Conservation (phyloP, 2,329 filamentous ascomycete genomes). For the Beauveria pseudobassiana region DNA sequence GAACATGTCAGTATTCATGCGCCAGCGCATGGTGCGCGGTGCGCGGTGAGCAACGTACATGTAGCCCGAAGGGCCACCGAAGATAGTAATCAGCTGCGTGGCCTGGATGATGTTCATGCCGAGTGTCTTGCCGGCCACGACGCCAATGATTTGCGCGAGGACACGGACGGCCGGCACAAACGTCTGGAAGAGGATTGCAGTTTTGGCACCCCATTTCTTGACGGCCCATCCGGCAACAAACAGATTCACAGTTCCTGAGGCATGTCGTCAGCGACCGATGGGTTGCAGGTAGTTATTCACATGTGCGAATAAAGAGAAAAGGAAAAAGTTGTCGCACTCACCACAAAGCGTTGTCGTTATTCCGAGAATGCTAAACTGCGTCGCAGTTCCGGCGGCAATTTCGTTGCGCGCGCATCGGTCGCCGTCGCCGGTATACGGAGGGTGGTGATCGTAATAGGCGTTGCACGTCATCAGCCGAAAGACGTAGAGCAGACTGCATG, state of each 20-base stretch:
- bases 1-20: neutral
- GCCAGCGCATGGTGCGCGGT: neutral
- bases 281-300: neutral
- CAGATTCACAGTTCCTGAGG: constrained; percentile 47
- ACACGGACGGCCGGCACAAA: constrained; percentile 58
- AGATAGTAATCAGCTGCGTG: constrained; percentile 59
- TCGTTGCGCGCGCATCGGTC: constrained; percentile 53
- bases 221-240: constrained; percentile 61
- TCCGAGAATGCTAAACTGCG: constrained; percentile 56
- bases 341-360: constrained; percentile 63
- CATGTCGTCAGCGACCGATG: neutral
- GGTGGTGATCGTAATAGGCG: constrained; percentile 55
- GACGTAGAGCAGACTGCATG: constrained; percentile 46
- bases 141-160: constrained; percentile 55
- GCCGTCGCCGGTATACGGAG: constrained; percentile 36
- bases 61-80: constrained; percentile 63
- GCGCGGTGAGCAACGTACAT: constrained; percentile 30
- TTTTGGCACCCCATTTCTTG: constrained; percentile 57
- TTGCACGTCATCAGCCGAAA: constrained; percentile 69
- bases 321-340: constrained; percentile 10
- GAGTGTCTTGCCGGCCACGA: constrained; percentile 48
- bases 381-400: constrained; percentile 58
- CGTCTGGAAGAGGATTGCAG: constrained; percentile 54
- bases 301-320: neutral
- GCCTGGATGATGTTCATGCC: constrained; percentile 64